Percentiles rank a stretch among this genome's conserved stretches.
These are phyloP conservation scores for Pneumocystis canis DNA, from an alignment of 1,139 yeast species.

Conservation along the genomic window DNA sequence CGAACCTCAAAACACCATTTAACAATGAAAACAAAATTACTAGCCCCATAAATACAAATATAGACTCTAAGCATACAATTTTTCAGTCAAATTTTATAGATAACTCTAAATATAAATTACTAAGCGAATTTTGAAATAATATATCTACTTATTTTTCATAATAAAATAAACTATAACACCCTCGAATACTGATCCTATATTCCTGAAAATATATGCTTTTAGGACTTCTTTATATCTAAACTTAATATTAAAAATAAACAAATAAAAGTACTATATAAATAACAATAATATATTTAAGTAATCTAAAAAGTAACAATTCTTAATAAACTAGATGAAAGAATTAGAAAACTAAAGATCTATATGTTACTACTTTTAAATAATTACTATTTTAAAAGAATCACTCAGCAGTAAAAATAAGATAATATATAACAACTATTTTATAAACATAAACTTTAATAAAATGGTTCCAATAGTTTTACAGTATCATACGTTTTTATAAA, in stretches of 20 bases:
- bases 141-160: background rate
- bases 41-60: background rate
- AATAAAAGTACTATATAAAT: background rate
- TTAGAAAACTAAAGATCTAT: too few species aligned
- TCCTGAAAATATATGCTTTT: background rate
- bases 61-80: background rate
- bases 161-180: background rate
- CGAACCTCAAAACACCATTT: background rate
- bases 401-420: background rate
- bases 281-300: background rate
- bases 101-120: background rate
- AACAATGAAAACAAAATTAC: background rate
- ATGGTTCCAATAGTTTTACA: background rate
- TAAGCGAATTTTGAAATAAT: background rate
- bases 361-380: too few species aligned
- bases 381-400: background rate
- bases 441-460: background rate
- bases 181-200: background rate
- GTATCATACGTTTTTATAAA: background rate
- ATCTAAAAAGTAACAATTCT: too few species aligned
- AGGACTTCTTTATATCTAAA: background rate
- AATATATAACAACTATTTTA: background rate
- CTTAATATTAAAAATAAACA: background rate
- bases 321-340: too few species aligned
- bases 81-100: background rate